Percentiles rank a stretch among this genome's conserved stretches.
These are phyloP conservation scores for Jamesozyma rosinii DNA, from an alignment of 805 yeast species.

Conservation along the genomic window DNA sequence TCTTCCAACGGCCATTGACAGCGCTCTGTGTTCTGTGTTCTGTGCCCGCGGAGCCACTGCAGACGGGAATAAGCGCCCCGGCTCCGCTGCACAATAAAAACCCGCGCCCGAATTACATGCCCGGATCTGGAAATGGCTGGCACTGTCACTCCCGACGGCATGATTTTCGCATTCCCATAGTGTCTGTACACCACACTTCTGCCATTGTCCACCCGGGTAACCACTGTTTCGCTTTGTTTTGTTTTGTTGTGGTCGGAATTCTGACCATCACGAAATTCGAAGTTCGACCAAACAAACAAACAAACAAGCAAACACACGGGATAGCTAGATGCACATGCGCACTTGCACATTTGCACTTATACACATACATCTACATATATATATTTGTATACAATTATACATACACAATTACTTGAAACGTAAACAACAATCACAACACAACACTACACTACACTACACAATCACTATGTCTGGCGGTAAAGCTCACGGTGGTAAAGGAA, in stretches of 20 bases:
- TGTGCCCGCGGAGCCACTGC: too few species aligned
- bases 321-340: neutral
- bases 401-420: slow-evolving; percentile 3
- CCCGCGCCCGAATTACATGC: too few species aligned
- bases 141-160: too few species aligned
- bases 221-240: too few species aligned
- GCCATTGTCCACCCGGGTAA: too few species aligned
- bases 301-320: neutral
- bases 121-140: too few species aligned
- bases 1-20: too few species aligned
- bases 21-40: too few species aligned
- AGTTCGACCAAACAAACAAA: neutral
- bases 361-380: neutral
- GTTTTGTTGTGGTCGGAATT: neutral
- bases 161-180: too few species aligned
- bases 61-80: too few species aligned
- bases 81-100: too few species aligned
- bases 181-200: too few species aligned
- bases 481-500: slow-evolving; percentile 95
- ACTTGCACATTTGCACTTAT: neutral
- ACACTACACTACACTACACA: neutral
- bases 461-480: slow-evolving; percentile 73
- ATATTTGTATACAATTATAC: neutral
- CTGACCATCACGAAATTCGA: neutral
- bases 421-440: neutral